A percentile compares a stretch with the other conserved stretches of the same genome.
Conservation (phyloP, 345 rosid species). For the Lepidium africanum region DNA sequence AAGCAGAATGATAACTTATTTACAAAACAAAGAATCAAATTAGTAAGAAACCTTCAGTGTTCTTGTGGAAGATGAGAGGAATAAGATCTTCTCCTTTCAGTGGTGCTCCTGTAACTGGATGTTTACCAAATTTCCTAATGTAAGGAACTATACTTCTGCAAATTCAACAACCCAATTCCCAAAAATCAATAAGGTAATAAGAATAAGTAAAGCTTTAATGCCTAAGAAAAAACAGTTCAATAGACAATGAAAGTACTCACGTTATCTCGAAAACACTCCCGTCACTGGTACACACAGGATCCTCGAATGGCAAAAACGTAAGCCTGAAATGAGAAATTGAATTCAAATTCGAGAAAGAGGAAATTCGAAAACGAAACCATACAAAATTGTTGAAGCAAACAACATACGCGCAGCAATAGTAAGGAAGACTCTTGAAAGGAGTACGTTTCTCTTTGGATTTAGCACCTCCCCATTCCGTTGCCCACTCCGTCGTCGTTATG, state of each 20-base stretch:
- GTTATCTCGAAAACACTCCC: slow-evolving; percentile 87
- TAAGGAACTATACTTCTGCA: slow-evolving; percentile 79
- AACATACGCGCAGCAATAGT: slow-evolving; percentile 93
- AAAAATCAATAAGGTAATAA: not conserved
- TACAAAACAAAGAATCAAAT: not conserved
- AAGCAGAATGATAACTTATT: not conserved
- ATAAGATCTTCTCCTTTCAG: slow-evolving; percentile 71
- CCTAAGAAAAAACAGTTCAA: not conserved
- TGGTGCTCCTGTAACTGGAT: slow-evolving; percentile 76
- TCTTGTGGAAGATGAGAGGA: slow-evolving; percentile 74
- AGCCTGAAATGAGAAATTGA: slow-evolving; percentile 49
- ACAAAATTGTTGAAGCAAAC: not conserved
- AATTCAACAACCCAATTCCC: not conserved
- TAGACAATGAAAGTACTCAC: slow-evolving; percentile 33
- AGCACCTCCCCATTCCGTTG: slow-evolving; percentile 99
- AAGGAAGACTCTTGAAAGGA: slow-evolving; percentile 90
- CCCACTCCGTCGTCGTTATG: slow-evolving; percentile 96
- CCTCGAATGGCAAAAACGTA: slow-evolving; percentile 78
- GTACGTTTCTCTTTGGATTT: slow-evolving; percentile 66
- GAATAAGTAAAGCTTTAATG: not conserved
- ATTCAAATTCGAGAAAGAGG: not conserved
- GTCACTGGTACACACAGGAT: slow-evolving; percentile 66
- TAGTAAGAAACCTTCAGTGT: slow-evolving; percentile 57
- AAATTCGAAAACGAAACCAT: not conserved
- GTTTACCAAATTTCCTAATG: slow-evolving; percentile 70